These are phyloP conservation scores for Fomitopsis palustris DNA, from an alignment of 1,284 basidiomycete genomes.

Conservation along the genomic window DNA sequence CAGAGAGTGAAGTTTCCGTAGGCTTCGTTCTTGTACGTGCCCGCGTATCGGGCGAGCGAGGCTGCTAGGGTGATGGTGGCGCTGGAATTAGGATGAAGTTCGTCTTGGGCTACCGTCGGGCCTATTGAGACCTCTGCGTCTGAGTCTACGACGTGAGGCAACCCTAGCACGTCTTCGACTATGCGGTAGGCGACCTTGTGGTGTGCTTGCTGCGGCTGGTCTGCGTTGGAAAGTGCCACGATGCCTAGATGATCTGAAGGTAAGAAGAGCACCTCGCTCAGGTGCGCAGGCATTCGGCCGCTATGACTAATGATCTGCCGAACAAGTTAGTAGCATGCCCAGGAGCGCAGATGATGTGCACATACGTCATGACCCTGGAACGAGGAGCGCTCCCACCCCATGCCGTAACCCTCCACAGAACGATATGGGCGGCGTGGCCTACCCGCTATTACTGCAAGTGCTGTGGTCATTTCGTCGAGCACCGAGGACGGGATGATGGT, in stretches of 20 bases:
- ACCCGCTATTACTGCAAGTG: constrained; percentile 14
- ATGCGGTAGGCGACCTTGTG: constrained; percentile 18
- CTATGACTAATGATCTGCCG: constrained; percentile 19
- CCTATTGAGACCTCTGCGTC: background rate
- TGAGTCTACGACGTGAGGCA: background rate
- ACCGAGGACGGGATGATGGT: constrained; percentile 23
- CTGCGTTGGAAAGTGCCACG: constrained; percentile 39
- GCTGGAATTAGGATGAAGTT: background rate
- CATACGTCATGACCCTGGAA: constrained; percentile 23
- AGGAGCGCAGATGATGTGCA: background rate
- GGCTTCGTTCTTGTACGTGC: constrained; percentile 31
- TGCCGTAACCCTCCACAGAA: constrained; percentile 23
- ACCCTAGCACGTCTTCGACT: constrained; percentile 13
- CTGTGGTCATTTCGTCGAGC: constrained; percentile 22
- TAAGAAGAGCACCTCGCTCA: constrained; percentile 30
- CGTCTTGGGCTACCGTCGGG: background rate
- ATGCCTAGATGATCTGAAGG: constrained; percentile 33
- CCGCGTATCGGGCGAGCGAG: constrained; percentile 21
- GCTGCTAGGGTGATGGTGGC: background rate
- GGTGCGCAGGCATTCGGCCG: constrained; percentile 31
- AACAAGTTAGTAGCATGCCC: background rate
- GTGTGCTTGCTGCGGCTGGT: constrained; percentile 29
- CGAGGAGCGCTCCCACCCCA: constrained; percentile 25
- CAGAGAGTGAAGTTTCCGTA: constrained; percentile 36
- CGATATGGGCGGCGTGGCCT: constrained; percentile 1